Conservation (phyloP, 2,329 filamentous ascomycete species). For the Pestalotiopsis fici region DNA sequence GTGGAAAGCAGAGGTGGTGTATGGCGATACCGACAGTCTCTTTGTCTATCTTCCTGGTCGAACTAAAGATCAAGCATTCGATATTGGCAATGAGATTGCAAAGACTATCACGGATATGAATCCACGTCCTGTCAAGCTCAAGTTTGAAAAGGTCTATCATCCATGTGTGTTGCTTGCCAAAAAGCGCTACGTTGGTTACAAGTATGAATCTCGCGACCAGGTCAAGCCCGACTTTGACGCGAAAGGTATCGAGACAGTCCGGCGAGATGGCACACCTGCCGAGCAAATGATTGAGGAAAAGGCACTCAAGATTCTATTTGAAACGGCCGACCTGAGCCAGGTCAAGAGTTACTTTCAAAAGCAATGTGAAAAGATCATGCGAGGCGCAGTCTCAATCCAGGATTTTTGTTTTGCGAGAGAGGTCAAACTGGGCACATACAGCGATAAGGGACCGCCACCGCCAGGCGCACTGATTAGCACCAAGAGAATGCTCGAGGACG, state of each 20-base stretch:
- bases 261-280: constrained; percentile 89
- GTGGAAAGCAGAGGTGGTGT: constrained; percentile 96
- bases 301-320: constrained; percentile 84
- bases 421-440: constrained; percentile 87
- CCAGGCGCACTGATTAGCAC: constrained; percentile 89
- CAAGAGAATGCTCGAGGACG: constrained; percentile 82
- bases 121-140: constrained; percentile 88
- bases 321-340: constrained; percentile 83
- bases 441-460: constrained; percentile 75
- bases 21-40: constrained; percentile 94
- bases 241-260: constrained; percentile 97
- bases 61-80: constrained; percentile 85
- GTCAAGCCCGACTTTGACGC: constrained; percentile 87
- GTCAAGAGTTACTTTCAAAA: constrained; percentile 88
- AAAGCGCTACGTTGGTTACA: constrained; percentile 97
- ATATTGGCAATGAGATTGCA: constrained; percentile 90
- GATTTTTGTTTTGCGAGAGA: constrained; percentile 96
- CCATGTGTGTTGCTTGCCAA: constrained; percentile 93
- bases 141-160: constrained; percentile 98
- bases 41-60: constrained; percentile 89
- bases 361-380: constrained; percentile 92
- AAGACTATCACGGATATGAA: constrained; percentile 86
- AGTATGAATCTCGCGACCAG: constrained; percentile 82
- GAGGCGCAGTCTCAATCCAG: constrained; percentile 82
- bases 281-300: constrained; percentile 97